phyloP scores from a whole-genome alignment of 169 alveolate species.

The Plasmodium gallinaceum region DNA sequence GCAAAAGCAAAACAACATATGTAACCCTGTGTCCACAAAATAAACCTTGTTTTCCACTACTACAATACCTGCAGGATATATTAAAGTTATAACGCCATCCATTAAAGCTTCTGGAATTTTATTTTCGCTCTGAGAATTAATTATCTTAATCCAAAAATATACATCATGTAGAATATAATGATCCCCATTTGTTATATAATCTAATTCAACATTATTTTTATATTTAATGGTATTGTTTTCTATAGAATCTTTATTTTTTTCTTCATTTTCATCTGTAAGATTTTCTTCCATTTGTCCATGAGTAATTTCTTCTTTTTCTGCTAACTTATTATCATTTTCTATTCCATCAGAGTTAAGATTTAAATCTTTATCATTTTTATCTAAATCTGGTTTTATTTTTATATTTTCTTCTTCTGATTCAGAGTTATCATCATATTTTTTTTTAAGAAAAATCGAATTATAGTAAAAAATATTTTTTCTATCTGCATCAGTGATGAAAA shows the following conservation, averaged over 20 bases:
- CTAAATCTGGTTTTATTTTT: neutral
- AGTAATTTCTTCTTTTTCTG: no score
- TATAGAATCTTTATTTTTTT: neutral
- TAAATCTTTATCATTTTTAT: neutral
- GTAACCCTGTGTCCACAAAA: slow-evolving; percentile 58
- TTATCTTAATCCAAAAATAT: neutral
- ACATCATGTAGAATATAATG: neutral
- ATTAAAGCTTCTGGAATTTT: neutral
- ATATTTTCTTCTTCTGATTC: neutral
- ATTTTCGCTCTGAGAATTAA: neutral
- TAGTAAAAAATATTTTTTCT: slow-evolving; percentile 42
- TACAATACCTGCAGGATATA: slow-evolving; percentile 70
- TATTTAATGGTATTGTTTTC: neutral
- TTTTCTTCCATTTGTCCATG: neutral
- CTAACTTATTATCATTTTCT: neutral
- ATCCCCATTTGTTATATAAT: neutral
- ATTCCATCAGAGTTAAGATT: neutral
- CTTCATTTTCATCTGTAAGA: neutral
- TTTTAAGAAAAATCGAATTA: slow-evolving; percentile 1
- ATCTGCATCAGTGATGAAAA: slow-evolving; percentile 47
- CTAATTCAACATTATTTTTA: neutral
- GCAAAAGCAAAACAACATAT: slow-evolving; percentile 33
- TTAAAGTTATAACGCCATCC: slow-evolving; percentile 16
- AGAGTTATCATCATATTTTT: neutral
- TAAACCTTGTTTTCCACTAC: slow-evolving; percentile 20